Percentiles rank a stretch among this genome's conserved stretches.
phyloP scores from a whole-genome alignment of 805 yeast species.

The Gaillardinia entomophila region DNA sequence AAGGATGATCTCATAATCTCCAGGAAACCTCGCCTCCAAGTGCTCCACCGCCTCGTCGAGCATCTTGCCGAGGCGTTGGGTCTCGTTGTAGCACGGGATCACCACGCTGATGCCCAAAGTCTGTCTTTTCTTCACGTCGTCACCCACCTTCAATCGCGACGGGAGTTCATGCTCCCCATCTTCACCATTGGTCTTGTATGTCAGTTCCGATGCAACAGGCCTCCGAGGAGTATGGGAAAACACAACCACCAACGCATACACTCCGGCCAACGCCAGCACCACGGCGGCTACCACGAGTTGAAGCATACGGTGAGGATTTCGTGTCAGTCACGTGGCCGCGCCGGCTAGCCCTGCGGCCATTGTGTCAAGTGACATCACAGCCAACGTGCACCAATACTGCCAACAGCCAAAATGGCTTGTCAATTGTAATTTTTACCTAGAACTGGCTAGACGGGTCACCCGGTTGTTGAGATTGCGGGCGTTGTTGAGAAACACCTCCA shows the following conservation, averaged over 20 bases:
- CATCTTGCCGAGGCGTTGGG: slow-evolving; percentile 63
- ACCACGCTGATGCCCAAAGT: slow-evolving; percentile 64
- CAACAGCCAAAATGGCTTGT: too few species aligned
- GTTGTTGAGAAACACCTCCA: slow-evolving; percentile 55
- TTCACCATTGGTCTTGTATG: slow-evolving; percentile 45
- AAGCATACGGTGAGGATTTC: not conserved
- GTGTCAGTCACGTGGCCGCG: not conserved
- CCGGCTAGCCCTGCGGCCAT: too few species aligned
- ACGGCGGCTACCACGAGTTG: not conserved
- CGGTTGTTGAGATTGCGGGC: slow-evolving; percentile 43
- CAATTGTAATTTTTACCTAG: too few species aligned
- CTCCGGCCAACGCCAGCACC: slow-evolving; percentile 8
- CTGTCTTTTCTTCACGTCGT: slow-evolving; percentile 9
- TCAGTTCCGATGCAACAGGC: slow-evolving; percentile 47
- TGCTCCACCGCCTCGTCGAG: slow-evolving; percentile 60
- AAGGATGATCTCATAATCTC: slow-evolving; percentile 66
- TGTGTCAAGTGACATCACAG: too few species aligned
- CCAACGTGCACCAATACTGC: too few species aligned
- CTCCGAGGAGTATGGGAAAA: slow-evolving; percentile 62
- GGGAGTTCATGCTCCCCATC: slow-evolving; percentile 26
- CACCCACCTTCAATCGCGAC: slow-evolving; percentile 20
- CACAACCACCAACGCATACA: slow-evolving; percentile 37
- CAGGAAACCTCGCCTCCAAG: slow-evolving; percentile 31
- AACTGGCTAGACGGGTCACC: slow-evolving; percentile 39
- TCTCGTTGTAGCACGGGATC: slow-evolving; percentile 92